These are phyloP conservation scores for Paecilomyces dactylethromorphus DNA, from an alignment of 2,329 filamentous ascomycete genomes.

Conservation along the genomic window DNA sequence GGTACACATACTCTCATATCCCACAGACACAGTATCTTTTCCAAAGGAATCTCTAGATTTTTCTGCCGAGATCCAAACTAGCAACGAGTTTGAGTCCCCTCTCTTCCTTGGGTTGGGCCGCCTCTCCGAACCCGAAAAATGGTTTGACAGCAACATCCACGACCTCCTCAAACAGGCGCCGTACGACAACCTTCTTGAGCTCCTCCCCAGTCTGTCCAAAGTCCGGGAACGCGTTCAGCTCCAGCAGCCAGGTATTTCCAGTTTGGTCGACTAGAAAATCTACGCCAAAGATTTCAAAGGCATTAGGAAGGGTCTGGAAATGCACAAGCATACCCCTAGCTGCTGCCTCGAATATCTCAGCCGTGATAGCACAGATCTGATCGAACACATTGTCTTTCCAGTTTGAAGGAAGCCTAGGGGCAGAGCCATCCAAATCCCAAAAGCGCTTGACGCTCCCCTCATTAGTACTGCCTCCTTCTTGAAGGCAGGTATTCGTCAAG, in stretches of 20 bases:
- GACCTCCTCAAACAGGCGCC: slow-evolving; percentile 68
- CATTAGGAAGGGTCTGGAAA: slow-evolving; percentile 83
- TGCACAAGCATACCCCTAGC: slow-evolving; percentile 78
- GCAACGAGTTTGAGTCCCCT: slow-evolving; percentile 32
- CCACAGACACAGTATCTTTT: not conserved
- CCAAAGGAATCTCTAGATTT: slow-evolving; percentile 9
- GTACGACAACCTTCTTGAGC: slow-evolving; percentile 60
- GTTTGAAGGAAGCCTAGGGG: slow-evolving; percentile 20
- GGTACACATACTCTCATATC: not conserved
- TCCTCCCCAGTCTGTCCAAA: slow-evolving; percentile 84
- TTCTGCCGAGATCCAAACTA: slow-evolving; percentile 35
- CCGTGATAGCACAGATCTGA: slow-evolving; percentile 68
- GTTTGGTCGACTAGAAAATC: slow-evolving; percentile 75
- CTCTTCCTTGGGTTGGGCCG: slow-evolving; percentile 10
- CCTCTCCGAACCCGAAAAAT: slow-evolving; percentile 54
- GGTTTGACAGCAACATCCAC: slow-evolving; percentile 59
- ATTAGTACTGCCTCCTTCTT: slow-evolving; percentile 49
- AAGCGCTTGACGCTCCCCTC: slow-evolving; percentile 67
- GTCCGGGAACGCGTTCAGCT: slow-evolving; percentile 95
- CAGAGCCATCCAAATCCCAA: slow-evolving; percentile 56
- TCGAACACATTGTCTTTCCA: slow-evolving; percentile 59
- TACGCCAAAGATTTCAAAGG: slow-evolving; percentile 85
- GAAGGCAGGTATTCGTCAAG: slow-evolving; percentile 92
- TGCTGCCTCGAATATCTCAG: slow-evolving; percentile 78
- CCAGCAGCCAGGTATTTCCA: slow-evolving; percentile 67